Evolutionary conservation across 129 eudicot genomes (phyloP).

Genomic region (Helichrysum umbraculigerum): DNA sequence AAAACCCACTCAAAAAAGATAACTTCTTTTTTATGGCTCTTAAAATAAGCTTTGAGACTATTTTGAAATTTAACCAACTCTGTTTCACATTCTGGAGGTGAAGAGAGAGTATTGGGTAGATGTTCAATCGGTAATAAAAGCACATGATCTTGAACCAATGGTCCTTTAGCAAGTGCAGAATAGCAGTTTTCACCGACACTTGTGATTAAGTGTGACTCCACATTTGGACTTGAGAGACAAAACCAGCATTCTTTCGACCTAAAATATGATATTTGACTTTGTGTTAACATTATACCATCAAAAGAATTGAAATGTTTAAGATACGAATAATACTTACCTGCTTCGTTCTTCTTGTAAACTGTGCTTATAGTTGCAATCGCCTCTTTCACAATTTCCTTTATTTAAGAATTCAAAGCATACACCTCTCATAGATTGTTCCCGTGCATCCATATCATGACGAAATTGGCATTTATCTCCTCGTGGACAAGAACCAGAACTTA

Average conservation of each 20-base stretch:
- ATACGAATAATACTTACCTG: slow-evolving; percentile 47
- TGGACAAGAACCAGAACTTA: slow-evolving; percentile 83
- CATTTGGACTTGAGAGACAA: slow-evolving; percentile 94
- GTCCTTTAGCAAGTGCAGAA: slow-evolving; percentile 93
- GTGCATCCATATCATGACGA: slow-evolving; percentile 80
- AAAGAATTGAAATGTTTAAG: not conserved
- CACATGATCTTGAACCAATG: slow-evolving; percentile 77
- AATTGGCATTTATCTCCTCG: slow-evolving; percentile 88
- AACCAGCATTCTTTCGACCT: slow-evolving; percentile 98
- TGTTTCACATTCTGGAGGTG: slow-evolving; percentile 63
- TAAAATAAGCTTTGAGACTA: slow-evolving; percentile 65
- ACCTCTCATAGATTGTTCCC: slow-evolving; percentile 87
- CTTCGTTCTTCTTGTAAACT: slow-evolving; percentile 72
- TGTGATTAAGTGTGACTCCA: slow-evolving; percentile 86
- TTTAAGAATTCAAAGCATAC: slow-evolving; percentile 93
- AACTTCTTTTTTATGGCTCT: slow-evolving; percentile 66
- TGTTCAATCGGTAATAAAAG: slow-evolving; percentile 90
- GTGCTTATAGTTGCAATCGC: slow-evolving; percentile 86
- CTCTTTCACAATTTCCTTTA: slow-evolving; percentile 97
- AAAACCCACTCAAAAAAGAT: slow-evolving; percentile 90
- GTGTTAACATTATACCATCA: slow-evolving; percentile 1
- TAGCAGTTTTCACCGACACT: slow-evolving; percentile 80
- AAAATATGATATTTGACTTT: slow-evolving; percentile 17
- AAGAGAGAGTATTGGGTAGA: slow-evolving; percentile 67
- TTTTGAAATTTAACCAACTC: slow-evolving; percentile 69